These are phyloP conservation scores for Boletus pseudopeckii DNA, from an alignment of 768 basidiomycete genomes.

Conservation along the genomic window DNA sequence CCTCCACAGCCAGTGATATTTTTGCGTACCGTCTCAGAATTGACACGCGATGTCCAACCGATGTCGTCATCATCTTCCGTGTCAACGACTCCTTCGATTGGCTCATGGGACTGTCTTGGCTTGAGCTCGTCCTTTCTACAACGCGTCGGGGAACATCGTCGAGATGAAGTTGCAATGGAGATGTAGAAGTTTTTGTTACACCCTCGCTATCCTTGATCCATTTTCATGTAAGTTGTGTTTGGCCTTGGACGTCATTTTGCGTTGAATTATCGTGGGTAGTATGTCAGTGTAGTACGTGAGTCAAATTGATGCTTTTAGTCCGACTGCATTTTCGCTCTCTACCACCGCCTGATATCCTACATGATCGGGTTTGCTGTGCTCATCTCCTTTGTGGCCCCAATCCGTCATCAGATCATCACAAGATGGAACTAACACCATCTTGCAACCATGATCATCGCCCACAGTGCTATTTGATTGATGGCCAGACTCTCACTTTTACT, in stretches of 20 bases:
- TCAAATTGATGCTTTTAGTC: neutral
- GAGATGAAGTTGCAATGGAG: neutral
- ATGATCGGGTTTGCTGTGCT: constrained; percentile 4
- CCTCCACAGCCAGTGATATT: constrained; percentile 16
- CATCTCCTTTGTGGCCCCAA: neutral
- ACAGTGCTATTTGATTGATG: neutral
- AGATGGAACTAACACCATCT: neutral
- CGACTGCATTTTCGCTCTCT: neutral
- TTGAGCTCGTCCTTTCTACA: constrained; percentile 21
- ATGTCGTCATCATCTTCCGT: neutral
- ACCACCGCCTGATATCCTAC: neutral
- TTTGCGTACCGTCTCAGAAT: constrained; percentile 25
- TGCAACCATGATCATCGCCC: neutral
- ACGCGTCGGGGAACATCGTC: neutral
- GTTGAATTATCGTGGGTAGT: neutral
- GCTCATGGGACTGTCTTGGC: constrained; percentile 20
- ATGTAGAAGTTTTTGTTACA: neutral
- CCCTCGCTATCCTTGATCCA: neutral
- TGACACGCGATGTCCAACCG: constrained; percentile 10
- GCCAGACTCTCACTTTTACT: neutral
- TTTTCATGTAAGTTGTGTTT: neutral
- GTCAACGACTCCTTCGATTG: neutral
- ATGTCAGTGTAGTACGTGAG: neutral
- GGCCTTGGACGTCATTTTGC: neutral
- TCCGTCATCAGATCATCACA: neutral